A percentile compares a stretch with the other conserved stretches of the same genome.
Evolutionary conservation across 768 basidiomycete genomes (phyloP).

Genomic region (Podaxis sp.): DNA sequence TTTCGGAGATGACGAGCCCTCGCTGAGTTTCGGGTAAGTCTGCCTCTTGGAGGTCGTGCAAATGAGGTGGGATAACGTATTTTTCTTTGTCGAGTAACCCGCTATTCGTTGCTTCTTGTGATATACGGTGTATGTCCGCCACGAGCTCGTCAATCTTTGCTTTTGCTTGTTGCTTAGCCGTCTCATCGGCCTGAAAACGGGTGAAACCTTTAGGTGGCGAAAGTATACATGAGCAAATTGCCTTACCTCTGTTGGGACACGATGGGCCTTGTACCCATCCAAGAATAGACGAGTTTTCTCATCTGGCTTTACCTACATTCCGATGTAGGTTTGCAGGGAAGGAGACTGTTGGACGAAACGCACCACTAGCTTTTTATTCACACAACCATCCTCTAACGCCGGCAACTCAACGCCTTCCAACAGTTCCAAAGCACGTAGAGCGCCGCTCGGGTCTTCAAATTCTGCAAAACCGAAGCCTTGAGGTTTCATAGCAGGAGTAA

Average conservation of each 20-base stretch:
- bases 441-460: slow-evolving; percentile 90
- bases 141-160: slow-evolving; percentile 63
- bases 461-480: slow-evolving; percentile 98
- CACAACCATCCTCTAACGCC: slow-evolving; percentile 50
- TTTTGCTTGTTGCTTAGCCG: slow-evolving; percentile 58
- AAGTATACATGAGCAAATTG: not conserved
- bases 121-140: slow-evolving; percentile 66
- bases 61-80: slow-evolving; percentile 92
- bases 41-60: slow-evolving; percentile 94
- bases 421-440: slow-evolving; percentile 63
- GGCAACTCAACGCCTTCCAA: slow-evolving; percentile 52
- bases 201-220: slow-evolving; percentile 3
- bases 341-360: slow-evolving; percentile 41
- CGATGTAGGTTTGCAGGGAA: slow-evolving; percentile 45
- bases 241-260: slow-evolving; percentile 81
- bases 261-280: slow-evolving; percentile 79
- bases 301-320: slow-evolving; percentile 83
- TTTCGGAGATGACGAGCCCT: slow-evolving; percentile 92
- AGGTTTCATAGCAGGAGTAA: slow-evolving; percentile 89
- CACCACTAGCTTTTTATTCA: slow-evolving; percentile 58
- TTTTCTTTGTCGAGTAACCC: slow-evolving; percentile 82
- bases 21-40: slow-evolving; percentile 94
- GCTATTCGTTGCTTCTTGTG: slow-evolving; percentile 71
- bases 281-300: slow-evolving; percentile 90
- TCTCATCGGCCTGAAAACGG: slow-evolving; percentile 64